A percentile compares a stretch with the other conserved stretches of the same genome.
Evolutionary conservation across 768 basidiomycete species (phyloP).

Genomic region (Lactarius sanguifluus): DNA sequence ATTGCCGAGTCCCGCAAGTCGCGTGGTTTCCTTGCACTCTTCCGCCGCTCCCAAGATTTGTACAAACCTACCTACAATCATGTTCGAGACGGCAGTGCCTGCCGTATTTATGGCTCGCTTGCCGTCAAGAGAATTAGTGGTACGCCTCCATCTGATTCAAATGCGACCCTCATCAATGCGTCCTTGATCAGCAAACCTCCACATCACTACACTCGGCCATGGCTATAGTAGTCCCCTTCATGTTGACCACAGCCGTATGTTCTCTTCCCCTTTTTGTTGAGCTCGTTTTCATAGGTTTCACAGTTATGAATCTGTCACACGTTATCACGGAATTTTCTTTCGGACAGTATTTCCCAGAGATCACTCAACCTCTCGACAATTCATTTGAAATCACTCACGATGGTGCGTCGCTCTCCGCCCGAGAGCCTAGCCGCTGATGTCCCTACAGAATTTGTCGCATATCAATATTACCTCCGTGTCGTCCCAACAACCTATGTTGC

Average conservation of each 20-base stretch:
- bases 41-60: constrained; percentile 43
- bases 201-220: constrained; percentile 93
- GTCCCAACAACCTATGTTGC: constrained; percentile 94
- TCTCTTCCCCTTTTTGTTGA: neutral
- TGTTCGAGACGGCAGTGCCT: constrained; percentile 67
- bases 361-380: constrained; percentile 91
- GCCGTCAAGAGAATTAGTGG: constrained; percentile 89
- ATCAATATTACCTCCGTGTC: constrained; percentile 93
- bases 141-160: constrained; percentile 32
- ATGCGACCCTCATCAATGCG: neutral
- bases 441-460: constrained; percentile 74
- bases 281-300: neutral
- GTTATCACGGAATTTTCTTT: constrained; percentile 97
- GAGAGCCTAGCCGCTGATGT: constrained; percentile 14
- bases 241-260: constrained; percentile 81
- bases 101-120: constrained; percentile 82
- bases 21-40: constrained; percentile 67
- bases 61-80: constrained; percentile 78
- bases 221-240: constrained; percentile 88
- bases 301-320: constrained; percentile 96
- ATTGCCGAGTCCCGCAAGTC: constrained; percentile 72
- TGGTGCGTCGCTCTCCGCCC: constrained; percentile 47
- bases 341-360: constrained; percentile 93
- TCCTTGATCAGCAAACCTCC: constrained; percentile 69
- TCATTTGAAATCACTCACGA: constrained; percentile 74